Base-by-base conservation (phyloP, 805 yeast species). In the Myxozyma melibiosi region DNA sequence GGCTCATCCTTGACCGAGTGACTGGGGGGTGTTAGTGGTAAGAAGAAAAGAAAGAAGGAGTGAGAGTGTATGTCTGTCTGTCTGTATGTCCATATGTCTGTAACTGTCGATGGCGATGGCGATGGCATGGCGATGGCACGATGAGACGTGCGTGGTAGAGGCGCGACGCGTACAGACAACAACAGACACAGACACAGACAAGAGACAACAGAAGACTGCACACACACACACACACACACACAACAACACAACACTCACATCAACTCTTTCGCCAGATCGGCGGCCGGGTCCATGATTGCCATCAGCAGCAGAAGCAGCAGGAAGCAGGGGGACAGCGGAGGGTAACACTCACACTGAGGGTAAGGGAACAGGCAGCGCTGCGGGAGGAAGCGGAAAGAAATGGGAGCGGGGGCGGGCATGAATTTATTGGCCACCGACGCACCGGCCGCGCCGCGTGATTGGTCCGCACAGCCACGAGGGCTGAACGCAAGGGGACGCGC, bases 251-350 rank as follows among this genome's bases (percentile, higher is more conserved):
- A 41, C 45, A 43, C 30, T 16, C 14, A 35, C 47, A 16, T n/a
- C n/a, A 49, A 30, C 24, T 49, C 33, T 39, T 46, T 35, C 39
- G 34, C 50, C 28, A 47, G 38, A 31, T 46, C 45, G 33, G 42
- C 50, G n/a, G 44, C 44, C 33, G 55, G 51, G 49, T 58, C 62
- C 49, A 49, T 46, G 41, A 49, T 38, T 27, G 59, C 55, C 55
- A 53, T 51, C 42, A 16, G 14, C 28, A 16, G 47, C 14, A 8
- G 42, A 2, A 16, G 47, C 14, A 8, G 42, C 2, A 22, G 53
- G 16, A 7, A 43, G 37, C 33, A 20, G 35, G 40, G 46, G 14
- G 42, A 24, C 14, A 8, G 27, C 13, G 28, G 42, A 16, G 53
- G 47, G 46, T 31, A 20, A 40, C 41, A 24, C 42, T 8, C 41